Evolutionary conservation across 2,329 filamentous ascomycete genomes (phyloP).

Genomic region (Microcyclospora tardicrescens): DNA sequence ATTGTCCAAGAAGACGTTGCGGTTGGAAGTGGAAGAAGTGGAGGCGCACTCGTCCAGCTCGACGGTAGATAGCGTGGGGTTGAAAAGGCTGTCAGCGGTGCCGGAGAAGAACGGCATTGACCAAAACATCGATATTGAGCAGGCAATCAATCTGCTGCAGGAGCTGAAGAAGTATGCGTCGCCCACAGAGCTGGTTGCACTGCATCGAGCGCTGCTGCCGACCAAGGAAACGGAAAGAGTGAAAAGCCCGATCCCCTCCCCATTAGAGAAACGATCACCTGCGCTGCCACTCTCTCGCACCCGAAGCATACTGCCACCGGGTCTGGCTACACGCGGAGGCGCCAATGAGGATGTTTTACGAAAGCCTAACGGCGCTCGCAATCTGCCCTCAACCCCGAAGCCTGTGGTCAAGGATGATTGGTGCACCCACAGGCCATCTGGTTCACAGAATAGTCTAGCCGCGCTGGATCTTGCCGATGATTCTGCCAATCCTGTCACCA

Average conservation of each 20-base stretch:
- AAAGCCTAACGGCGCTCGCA: conserved; percentile 6
- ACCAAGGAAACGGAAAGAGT: conserved; percentile 15
- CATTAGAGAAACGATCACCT: conserved; percentile 6
- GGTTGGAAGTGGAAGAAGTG: conserved; percentile 3
- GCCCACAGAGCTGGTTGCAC: conserved; percentile 35
- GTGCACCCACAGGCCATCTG: not conserved
- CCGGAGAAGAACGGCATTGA: conserved; percentile 11
- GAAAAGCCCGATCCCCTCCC: conserved; percentile 6
- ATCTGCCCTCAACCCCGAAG: not conserved
- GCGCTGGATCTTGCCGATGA: conserved; percentile 12
- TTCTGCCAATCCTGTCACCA: conserved; percentile 1
- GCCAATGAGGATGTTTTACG: conserved; percentile 19
- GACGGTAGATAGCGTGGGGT: conserved; percentile 7
- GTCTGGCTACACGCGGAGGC: conserved; percentile 14
- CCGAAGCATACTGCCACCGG: conserved; percentile 9
- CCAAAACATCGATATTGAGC: conserved; percentile 29
- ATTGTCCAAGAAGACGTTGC: conserved; percentile 3
- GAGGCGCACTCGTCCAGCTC: conserved; percentile 8
- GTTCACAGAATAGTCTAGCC: conserved; percentile 7
- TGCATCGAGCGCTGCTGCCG: conserved; percentile 25
- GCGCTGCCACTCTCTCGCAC: conserved; percentile 2
- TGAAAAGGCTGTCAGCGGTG: conserved; percentile 15
- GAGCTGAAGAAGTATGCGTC: conserved; percentile 36
- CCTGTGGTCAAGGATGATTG: not conserved
- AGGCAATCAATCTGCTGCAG: conserved; percentile 33